Evolutionary conservation across 2,329 filamentous ascomycete genomes (phyloP), one percentile per base, ranked within the genome.

Genomic region (Lachnellula suecica): DNA sequence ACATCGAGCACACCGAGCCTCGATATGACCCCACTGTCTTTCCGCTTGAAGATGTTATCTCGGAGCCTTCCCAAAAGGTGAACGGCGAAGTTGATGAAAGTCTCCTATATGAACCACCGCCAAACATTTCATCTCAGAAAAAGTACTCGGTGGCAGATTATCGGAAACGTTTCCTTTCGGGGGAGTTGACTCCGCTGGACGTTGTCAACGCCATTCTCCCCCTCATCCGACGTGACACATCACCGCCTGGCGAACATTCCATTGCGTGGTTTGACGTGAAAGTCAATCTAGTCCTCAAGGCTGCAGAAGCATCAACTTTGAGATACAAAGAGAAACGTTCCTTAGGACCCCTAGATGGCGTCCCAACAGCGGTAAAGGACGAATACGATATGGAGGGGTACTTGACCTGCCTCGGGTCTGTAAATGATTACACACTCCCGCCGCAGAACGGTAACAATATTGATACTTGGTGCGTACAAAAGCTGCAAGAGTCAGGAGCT

Each of bases 341-440:
- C 0, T 68, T 90, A 15, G 79, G 89, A 10, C 72, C 88, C 4
- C 73, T 95, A 7, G 91, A 96, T 62, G 91, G 91, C 10, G 83
- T 96, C 1, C 91, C 91, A 0, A 79, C 95, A 47, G 87, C 85
- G 0, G 82, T 93, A 61, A 96, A 96, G 70, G 90, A 94, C 65
- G 89, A 95, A 64, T 79, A 56, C 47, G 56, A 61, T 44, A 35
- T 57, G 19, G 59, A 61, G 10, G 59, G 56, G 6, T 61, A 61
- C 41, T 51, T 48, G 10, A 59, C 59, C 2, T 51, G 20, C 34
- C 51, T 59, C 2, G 59, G 59, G 9, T 59, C 59, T 5, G 4
- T 54, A 3, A 57, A 59, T 29, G 58, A 60, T 34, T 60, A 58
- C 42, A 58, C 58, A 4, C 46, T 38, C 9, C 25, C 49, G 19